Conservation (phyloP, 805 yeast genomes). For the Brettanomyces anomalus region DNA sequence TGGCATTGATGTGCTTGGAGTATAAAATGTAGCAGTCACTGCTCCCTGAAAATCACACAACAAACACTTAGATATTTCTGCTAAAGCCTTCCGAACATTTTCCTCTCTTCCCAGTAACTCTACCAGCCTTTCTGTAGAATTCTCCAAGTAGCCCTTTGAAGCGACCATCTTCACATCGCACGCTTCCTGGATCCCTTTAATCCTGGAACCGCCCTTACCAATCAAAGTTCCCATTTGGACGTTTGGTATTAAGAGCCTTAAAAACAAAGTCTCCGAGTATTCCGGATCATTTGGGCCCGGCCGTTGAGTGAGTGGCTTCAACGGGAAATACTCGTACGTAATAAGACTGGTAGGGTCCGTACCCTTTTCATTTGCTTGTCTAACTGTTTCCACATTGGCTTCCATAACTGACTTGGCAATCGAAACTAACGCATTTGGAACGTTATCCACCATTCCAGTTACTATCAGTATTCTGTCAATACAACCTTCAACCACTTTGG, state of each 20-base stretch:
- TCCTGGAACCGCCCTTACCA: conserved; percentile 75
- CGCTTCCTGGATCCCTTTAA: conserved; percentile 65
- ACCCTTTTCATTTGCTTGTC: conserved; percentile 14
- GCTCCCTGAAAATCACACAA: conserved; percentile 66
- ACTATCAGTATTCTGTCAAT: conserved; percentile 78
- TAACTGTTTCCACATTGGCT: conserved; percentile 23
- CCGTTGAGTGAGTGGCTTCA: conserved; percentile 47
- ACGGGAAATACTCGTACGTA: conserved; percentile 46
- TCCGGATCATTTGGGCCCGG: conserved; percentile 44
- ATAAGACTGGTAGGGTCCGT: conserved; percentile 25
- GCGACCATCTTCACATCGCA: conserved; percentile 77
- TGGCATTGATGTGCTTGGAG: conserved; percentile 31
- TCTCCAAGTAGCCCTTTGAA: conserved; percentile 72
- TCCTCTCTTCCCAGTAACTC: conserved; percentile 77
- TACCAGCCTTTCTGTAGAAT: conserved; percentile 76
- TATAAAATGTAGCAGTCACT: conserved; percentile 55
- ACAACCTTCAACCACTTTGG: conserved; percentile 70
- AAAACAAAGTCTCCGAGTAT: conserved; percentile 41
- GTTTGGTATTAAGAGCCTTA: conserved; percentile 73
- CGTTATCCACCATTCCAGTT: conserved; percentile 60
- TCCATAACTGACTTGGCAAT: conserved; percentile 59
- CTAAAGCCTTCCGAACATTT: conserved; percentile 46
- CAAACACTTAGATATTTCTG: conserved; percentile 58
- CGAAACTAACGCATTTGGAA: conserved; percentile 60
- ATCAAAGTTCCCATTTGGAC: conserved; percentile 83